Evolutionary conservation across 345 rosid species (phyloP), one percentile per base, ranked within the genome.

Genomic region (Psidium guajava): DNA sequence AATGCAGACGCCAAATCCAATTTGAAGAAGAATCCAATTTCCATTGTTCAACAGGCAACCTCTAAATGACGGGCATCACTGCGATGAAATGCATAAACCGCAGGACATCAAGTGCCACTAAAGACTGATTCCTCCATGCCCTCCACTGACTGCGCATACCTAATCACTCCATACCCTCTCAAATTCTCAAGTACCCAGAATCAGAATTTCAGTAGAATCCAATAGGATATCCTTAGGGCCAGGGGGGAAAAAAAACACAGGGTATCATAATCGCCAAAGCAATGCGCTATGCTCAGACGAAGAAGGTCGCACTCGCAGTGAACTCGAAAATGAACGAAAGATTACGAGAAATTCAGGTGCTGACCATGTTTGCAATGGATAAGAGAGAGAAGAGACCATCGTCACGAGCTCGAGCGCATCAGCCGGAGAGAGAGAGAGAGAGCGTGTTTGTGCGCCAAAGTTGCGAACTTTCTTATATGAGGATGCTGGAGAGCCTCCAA

Each of bases 361-460:
- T 53, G 54, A 96, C 98, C 98, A 90, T 85, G 92, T 90, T 82
- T 92, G 96, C 85, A 94, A 88, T 51, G 98, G 91, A 83, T 90
- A 87, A 1, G 92, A 86, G 88, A 95, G 44, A 16, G 96, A 94
- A 87, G 96, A 92, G 89, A 95, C 93, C 98, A 95, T 93, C 52
- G 86, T 75, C 56, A 44, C 42, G 86, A 77, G 74, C 42, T 28
- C 56, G 25, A 75, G 83, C 82, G 74, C 86, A 85, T 20, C 42
- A 77, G 15, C 58, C 10, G 82, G 3, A 44, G 0, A 15, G 20
- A 53, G 20, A 54, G 55, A 53, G 20, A 54, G 57, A 7, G 55
- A 15, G 57, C 25, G 57, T 11, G 14, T 50, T 50, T 50, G 52
- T 53, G 57, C 25, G 57, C 57, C 57, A 21, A 69, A 69, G 80